Evolutionary conservation across 176 grass and related monocot species (phyloP).

Genomic region (Eleusine coracana): DNA sequence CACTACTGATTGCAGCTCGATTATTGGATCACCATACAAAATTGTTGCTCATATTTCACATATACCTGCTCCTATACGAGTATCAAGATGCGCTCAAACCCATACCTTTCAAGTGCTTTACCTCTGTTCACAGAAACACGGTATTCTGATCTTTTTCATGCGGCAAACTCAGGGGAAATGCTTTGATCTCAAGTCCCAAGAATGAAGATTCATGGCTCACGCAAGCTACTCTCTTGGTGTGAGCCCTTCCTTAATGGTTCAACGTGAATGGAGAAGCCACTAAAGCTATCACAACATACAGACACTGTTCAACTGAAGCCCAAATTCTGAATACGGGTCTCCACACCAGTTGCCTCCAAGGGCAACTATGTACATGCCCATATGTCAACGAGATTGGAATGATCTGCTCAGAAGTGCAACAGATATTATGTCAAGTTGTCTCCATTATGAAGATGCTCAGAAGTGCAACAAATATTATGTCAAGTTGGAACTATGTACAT

Average conservation of each 20-base stretch:
- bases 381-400: slow-evolving; percentile 9
- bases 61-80: slow-evolving; percentile 8
- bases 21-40: slow-evolving; percentile 37
- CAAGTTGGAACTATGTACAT: not conserved
- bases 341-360: not conserved
- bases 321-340: not conserved
- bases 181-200: not conserved
- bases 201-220: not conserved
- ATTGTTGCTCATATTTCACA: slow-evolving; percentile 38
- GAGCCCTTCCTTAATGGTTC: not conserved
- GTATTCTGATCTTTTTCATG: slow-evolving; percentile 5
- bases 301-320: not conserved
- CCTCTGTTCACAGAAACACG: not conserved
- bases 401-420: slow-evolving; percentile 34
- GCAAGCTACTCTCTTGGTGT: not conserved
- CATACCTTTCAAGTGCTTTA: not conserved
- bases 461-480: slow-evolving; percentile 15
- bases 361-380: slow-evolving; percentile 28
- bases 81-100: not conserved
- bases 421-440: slow-evolving; percentile 9
- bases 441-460: slow-evolving; percentile 31
- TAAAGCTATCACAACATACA: not conserved
- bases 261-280: not conserved
- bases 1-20: not conserved
- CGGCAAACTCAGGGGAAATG: not conserved